A percentile compares a stretch with the other conserved stretches of the same genome.
These are phyloP conservation scores for Bacidia rubella DNA, from an alignment of 495 filamentous ascomycete species.

Conservation along the genomic window DNA sequence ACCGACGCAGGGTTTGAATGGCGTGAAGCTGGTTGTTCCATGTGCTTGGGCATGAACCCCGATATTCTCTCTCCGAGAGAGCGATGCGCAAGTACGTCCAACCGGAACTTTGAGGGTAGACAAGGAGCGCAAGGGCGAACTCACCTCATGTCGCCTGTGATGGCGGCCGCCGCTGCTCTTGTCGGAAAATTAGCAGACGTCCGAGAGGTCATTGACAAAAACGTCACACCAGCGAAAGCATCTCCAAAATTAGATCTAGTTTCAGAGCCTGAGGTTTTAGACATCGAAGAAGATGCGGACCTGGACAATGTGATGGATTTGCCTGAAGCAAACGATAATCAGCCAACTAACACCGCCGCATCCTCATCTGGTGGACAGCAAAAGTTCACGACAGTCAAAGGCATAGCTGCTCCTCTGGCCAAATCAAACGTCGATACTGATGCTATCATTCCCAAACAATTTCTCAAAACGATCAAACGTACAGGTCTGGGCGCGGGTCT, in stretches of 20 bases:
- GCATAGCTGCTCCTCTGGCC: conserved; percentile 79
- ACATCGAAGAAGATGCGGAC: conserved; percentile 60
- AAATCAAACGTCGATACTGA: conserved; percentile 90
- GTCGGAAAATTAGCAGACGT: conserved; percentile 86
- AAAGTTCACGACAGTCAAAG: conserved; percentile 69
- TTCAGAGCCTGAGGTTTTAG: conserved; percentile 45
- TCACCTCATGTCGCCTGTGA: conserved; percentile 92
- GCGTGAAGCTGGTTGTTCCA: conserved; percentile 94
- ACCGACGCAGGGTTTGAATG: conserved; percentile 88
- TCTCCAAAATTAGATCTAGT: conserved; percentile 41
- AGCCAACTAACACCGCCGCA: conserved; percentile 38
- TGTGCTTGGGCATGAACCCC: conserved; percentile 99
- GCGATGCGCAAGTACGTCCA: conserved; percentile 82
- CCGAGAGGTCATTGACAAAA: conserved; percentile 53
- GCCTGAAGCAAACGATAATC: conserved; percentile 55
- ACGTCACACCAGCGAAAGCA: conserved; percentile 43
- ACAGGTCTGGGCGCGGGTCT: conserved; percentile 81
- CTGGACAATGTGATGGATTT: conserved; percentile 66
- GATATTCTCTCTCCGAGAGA: conserved; percentile 92
- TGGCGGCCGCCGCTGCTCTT: conserved; percentile 86
- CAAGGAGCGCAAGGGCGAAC: conserved; percentile 90
- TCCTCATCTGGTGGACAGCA: conserved; percentile 53
- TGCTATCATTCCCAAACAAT: conserved; percentile 98
- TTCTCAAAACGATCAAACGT: conserved; percentile 98
- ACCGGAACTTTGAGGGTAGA: conserved; percentile 95